Base-by-base conservation (phyloP, 2,329 filamentous ascomycete species). In the Whalleya microplaca region DNA sequence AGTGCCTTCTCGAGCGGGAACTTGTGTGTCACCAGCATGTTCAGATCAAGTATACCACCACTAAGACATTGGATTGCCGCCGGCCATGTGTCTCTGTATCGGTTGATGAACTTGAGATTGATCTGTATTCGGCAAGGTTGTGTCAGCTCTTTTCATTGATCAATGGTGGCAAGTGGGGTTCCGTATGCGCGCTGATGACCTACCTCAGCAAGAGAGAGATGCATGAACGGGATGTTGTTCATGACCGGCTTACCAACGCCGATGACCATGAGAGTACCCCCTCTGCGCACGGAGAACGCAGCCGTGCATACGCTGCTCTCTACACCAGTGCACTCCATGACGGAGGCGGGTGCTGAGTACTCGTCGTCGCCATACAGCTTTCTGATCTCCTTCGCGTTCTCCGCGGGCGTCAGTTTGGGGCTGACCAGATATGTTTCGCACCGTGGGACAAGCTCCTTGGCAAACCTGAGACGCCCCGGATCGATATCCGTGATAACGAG, bases 51-150 rank as follows among this genome's bases (percentile, higher is more conserved):
- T 1, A 89, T 77, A 0, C 81, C 82, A 2, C 84, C 83, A 41
- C 77, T 79, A 23, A 90, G 67, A 46, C 82, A 84, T 6, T 82
- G 77, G 32, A 90, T 86, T 0, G 84, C 87, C 0, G 82, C 80
- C 0, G 87, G 86, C 87, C 87, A 90, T 0, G 86, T 89, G 65
- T 90, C 85, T 41, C 81, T 78, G 68, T 90, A 90, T 7, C 87
- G 78, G 69, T 90, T 89, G 68, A 89, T 90, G 72, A 90, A 90
- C 40, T 81, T 83, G 21, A 90, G 75, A 63, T 89, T 79, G 61
- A 90, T 88, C 82, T 85, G 16, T 4, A 16, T 37, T 12, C 10
- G n/a, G 45, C 14, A 40, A 41, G 4, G 8, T n/a, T 9, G 41
- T 27, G 52, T 62, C 47, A 64, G 59, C 55, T 32, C 41, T 51